Conservation (phyloP, 148 eudicot species). For the Vaccinium darrowii region DNA sequence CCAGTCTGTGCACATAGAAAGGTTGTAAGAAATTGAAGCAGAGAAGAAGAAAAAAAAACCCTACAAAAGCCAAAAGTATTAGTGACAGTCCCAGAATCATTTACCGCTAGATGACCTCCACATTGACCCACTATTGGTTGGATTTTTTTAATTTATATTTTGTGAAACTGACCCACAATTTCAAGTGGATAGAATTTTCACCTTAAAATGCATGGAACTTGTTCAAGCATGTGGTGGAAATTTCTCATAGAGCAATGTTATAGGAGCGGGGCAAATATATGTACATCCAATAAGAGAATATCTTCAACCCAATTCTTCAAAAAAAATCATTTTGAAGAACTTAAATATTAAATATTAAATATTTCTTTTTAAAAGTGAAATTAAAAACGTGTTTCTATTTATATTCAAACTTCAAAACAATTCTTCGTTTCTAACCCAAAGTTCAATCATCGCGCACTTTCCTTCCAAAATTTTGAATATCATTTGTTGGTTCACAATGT, state of each 20-base stretch:
- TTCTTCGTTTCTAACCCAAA: no score
- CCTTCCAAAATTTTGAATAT: not conserved
- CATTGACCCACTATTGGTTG: no score
- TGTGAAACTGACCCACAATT: no score
- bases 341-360: no score
- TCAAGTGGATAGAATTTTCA: not conserved
- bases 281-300: not conserved
- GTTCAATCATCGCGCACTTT: not conserved
- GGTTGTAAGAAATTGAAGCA: no score
- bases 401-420: not conserved
- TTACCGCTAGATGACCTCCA: no score
- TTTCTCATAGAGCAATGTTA: not conserved
- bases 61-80: no score
- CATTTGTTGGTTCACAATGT: not conserved
- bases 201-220: not conserved
- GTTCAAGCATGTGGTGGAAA: not conserved
- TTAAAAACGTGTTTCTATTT: not conserved
- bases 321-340: not conserved
- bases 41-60: no score
- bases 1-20: no score
- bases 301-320: not conserved
- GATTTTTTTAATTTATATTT: no score
- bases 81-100: no score
- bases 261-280: not conserved
- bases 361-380: not conserved